A percentile compares a stretch with the other conserved stretches of the same genome.
Evolutionary conservation across 2,329 filamentous ascomycete species (phyloP).

Genomic region (Incumbomyces lentus): DNA sequence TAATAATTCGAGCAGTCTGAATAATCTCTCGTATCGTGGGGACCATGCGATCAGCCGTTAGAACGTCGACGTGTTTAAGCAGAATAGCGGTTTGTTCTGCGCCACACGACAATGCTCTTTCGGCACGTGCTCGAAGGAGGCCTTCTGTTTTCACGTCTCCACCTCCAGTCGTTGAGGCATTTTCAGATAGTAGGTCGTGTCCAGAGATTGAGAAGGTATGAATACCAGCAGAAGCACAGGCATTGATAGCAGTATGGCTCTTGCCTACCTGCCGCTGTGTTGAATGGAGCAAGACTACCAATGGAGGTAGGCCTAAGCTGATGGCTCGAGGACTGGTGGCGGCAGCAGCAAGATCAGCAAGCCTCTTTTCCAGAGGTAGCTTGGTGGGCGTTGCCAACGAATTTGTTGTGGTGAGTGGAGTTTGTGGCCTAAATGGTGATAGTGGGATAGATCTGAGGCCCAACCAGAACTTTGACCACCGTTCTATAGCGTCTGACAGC

Average conservation of each 20-base stretch:
- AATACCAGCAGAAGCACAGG: conserved; percentile 79
- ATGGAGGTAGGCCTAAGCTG: conserved; percentile 73
- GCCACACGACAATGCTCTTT: conserved; percentile 81
- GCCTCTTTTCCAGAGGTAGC: conserved; percentile 54
- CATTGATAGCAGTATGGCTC: conserved; percentile 61
- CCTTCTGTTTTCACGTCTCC: conserved; percentile 92
- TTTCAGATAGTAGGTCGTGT: conserved; percentile 90
- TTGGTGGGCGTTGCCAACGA: conserved; percentile 36
- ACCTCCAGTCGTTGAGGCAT: conserved; percentile 58
- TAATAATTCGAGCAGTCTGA: conserved; percentile 66
- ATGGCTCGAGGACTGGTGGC: conserved; percentile 81
- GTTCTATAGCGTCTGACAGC: conserved; percentile 64
- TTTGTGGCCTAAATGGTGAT: conserved; percentile 24
- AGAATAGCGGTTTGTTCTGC: conserved; percentile 71
- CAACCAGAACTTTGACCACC: conserved; percentile 82
- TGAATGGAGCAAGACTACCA: conserved; percentile 79
- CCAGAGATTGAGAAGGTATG: conserved; percentile 84
- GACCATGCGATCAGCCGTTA: conserved; percentile 85
- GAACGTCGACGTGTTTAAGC: conserved; percentile 79
- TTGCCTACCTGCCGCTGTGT: conserved; percentile 93
- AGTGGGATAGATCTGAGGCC: conserved; percentile 59
- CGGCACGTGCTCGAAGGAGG: conserved; percentile 75
- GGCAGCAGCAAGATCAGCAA: conserved; percentile 77
- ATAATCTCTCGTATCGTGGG: conserved; percentile 75
- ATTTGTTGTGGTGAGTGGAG: conserved; percentile 24